Evolutionary conservation across 768 basidiomycete genomes (phyloP).

Genomic region (Podaxis rugospora): DNA sequence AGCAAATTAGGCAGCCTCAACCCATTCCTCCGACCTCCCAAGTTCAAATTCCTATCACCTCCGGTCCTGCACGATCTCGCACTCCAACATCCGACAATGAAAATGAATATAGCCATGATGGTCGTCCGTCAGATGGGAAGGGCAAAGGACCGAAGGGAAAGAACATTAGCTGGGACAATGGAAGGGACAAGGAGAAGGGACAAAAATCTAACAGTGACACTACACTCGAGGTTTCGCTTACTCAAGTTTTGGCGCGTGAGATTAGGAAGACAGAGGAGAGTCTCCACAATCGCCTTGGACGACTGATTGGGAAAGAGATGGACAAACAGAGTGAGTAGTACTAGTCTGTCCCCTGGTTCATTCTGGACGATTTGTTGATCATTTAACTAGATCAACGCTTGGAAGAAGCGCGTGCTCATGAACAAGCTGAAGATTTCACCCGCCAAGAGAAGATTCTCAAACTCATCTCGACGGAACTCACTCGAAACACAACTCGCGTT

Average conservation of each 20-base stretch:
- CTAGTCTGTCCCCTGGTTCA: not conserved
- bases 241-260: slow-evolving; percentile 63
- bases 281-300: slow-evolving; percentile 71
- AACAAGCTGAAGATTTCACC: slow-evolving; percentile 76
- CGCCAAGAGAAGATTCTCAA: slow-evolving; percentile 89
- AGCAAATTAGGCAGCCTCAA: slow-evolving; percentile 17
- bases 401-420: slow-evolving; percentile 74
- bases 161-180: slow-evolving; percentile 29
- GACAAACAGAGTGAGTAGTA: slow-evolving; percentile 77
- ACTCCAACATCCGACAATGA: slow-evolving; percentile 80
- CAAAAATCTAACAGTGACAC: slow-evolving; percentile 27
- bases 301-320: slow-evolving; percentile 80
- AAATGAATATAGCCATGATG: slow-evolving; percentile 55
- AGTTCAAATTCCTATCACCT: slow-evolving; percentile 19
- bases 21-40: slow-evolving; percentile 18
- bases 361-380: slow-evolving; percentile 9
- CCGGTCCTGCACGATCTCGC: slow-evolving; percentile 37
- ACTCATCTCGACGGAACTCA: slow-evolving; percentile 81
- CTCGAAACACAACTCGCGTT: slow-evolving; percentile 82
- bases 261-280: slow-evolving; percentile 82
- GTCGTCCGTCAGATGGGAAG: slow-evolving; percentile 44
- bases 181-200: slow-evolving; percentile 26
- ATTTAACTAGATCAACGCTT: slow-evolving; percentile 65
- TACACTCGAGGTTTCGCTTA: slow-evolving; percentile 46
- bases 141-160: slow-evolving; percentile 39